phyloP scores from a whole-genome alignment of 2,329 filamentous ascomycete species.

The Fusarium sterilihyphosum region DNA sequence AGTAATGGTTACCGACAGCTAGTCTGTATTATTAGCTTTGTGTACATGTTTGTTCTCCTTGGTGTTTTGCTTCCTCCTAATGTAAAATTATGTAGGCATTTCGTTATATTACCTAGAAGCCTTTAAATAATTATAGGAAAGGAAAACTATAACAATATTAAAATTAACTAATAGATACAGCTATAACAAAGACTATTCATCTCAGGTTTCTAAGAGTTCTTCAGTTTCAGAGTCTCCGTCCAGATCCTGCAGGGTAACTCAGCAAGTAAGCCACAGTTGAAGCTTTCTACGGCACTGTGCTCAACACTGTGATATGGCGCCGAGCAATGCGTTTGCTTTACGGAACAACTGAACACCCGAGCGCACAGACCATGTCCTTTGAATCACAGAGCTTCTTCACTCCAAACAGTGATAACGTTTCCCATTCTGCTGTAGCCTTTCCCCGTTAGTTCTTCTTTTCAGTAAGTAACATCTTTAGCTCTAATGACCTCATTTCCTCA shows the following conservation, averaged over 20 bases:
- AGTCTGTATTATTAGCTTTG: no score
- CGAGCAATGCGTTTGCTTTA: fast-evolving
- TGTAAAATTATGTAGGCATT: no score
- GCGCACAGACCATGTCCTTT: background rate
- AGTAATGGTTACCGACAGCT: background rate
- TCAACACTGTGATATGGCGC: background rate
- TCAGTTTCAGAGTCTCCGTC: background rate
- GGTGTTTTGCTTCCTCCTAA: no score
- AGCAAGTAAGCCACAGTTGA: background rate
- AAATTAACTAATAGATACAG: fast-evolving
- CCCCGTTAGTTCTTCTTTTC: background rate
- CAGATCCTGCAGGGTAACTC: background rate
- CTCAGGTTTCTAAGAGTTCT: no score
- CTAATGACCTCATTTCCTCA: fast-evolving
- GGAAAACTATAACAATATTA: fast-evolving
- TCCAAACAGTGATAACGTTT: background rate
- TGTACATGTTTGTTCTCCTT: no score
- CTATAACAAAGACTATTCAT: background rate
- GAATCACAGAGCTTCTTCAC: background rate
- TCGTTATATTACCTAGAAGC: no score
- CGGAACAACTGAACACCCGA: background rate
- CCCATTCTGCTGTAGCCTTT: background rate
- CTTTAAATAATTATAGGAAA: no score
- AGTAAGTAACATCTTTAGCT: background rate
- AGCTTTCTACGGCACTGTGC: fast-evolving